Evolutionary conservation across 2,329 filamentous ascomycete genomes (phyloP), one percentile per base, ranked within the genome.

Genomic region (Sporothrix globosa): DNA sequence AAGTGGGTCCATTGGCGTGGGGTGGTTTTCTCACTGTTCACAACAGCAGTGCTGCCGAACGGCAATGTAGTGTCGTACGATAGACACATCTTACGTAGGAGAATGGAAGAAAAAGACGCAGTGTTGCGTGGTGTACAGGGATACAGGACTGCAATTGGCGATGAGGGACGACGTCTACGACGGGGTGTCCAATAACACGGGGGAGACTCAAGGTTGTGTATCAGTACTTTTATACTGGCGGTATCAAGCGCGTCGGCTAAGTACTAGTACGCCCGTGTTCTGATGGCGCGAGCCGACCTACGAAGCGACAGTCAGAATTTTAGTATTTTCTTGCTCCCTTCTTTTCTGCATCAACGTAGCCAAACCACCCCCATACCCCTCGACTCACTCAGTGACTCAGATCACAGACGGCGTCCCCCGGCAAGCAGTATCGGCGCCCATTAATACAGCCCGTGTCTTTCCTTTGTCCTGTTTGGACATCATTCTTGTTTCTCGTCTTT

Each of bases 351-450:
- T 54, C 65, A 30, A 50, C 44, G 44, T 50, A 34, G 65, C 48
- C 3, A 34, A 54, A 54, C 27, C 46, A 52, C 63, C n/a, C 50
- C 30, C 48, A 24, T 39, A 54, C 46, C 66, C 14, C 14, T 53
- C 39, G 61, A 53, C 60, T 19, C n/a, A 66, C 9, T 19, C 24
- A 48, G 63, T 70, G 71, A 72, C 70, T 72, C 68, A 72, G 68
- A 72, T 53, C 41, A 34, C 54, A 67, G 21, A 50, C 65, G 34
- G 53, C 66, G n/a, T 30, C 48, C 48, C 44, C 1, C 46, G 48
- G 3, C 30, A 27, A n/a, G 17, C n/a, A 65, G 48, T 30, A 48
- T 2, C 17, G 19, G 48, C 17, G 48, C 24, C 27, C 13, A 13
- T 53, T 50, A 10, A 50, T 41, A 50, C 19, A 4, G n/a, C 34